phyloP scores from a whole-genome alignment of 352 stramenopile genomes.

The Phytophthora lateralis region DNA sequence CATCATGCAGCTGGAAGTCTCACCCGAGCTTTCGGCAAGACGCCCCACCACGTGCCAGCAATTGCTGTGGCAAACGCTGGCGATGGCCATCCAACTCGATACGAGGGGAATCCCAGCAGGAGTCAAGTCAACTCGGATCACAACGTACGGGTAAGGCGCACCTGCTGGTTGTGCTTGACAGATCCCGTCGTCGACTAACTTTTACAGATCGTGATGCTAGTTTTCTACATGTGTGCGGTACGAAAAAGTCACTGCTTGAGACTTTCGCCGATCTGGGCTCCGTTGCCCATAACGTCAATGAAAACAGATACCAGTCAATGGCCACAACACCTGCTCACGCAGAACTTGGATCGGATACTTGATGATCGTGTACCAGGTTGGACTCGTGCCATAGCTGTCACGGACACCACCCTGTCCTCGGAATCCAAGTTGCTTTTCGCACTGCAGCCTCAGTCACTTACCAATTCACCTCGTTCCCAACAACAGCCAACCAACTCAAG shows the following conservation, averaged over 20 bases:
- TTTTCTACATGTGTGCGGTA: not conserved
- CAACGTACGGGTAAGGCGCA: conserved; percentile 15
- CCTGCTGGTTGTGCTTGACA: conserved; percentile 24
- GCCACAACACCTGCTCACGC: conserved; percentile 11
- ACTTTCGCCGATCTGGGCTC: conserved; percentile 15
- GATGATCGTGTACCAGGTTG: conserved; percentile 5
- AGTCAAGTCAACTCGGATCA: conserved; percentile 8
- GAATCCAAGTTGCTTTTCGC: not conserved
- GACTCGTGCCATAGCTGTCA: conserved; percentile 9
- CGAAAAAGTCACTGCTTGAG: not conserved
- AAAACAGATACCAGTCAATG: conserved; percentile 14
- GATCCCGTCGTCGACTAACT: conserved; percentile 20
- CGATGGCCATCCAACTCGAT: conserved; percentile 1
- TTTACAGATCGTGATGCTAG: conserved; percentile 13
- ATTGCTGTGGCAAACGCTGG: not conserved
- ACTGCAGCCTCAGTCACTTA: conserved; percentile 9
- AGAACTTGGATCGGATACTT: conserved; percentile 16
- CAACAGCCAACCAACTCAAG: conserved; percentile 3
- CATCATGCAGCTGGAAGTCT: not conserved
- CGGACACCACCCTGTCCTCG: not conserved
- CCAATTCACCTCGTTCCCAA: conserved; percentile 13
- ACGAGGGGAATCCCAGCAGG: conserved; percentile 4
- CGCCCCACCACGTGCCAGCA: not conserved
- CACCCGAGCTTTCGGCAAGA: not conserved
- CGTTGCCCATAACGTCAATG: conserved; percentile 6